phyloP scores from a whole-genome alignment of 2,329 filamentous ascomycete species.

The Apiospora kogelbergensis region DNA sequence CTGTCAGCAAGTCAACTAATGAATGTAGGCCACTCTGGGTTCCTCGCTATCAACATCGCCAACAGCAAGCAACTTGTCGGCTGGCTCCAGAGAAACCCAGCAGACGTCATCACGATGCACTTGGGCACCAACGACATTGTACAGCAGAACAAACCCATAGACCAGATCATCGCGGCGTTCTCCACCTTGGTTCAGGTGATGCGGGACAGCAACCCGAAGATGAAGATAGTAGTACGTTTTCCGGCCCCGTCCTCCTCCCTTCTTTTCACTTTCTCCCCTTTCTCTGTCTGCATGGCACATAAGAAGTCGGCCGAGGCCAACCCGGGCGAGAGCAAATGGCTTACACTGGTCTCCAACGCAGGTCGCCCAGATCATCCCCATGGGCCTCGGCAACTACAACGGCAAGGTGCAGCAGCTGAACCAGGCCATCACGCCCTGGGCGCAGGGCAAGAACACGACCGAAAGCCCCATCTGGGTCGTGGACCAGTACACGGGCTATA shows the following conservation, averaged over 20 bases:
- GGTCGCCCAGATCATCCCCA: slow-evolving; percentile 43
- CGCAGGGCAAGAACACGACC: slow-evolving; percentile 36
- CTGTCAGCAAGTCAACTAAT: background rate
- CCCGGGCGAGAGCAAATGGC: too few relatives aligned
- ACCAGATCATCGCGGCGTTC: slow-evolving; percentile 40
- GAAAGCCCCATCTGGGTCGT: slow-evolving; percentile 41
- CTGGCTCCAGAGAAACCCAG: slow-evolving; percentile 41
- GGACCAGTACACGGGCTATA: slow-evolving; percentile 40
- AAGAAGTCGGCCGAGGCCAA: too few relatives aligned
- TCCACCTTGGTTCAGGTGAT: slow-evolving; percentile 38
- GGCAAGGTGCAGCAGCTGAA: slow-evolving; percentile 38
- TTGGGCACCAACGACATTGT: slow-evolving; percentile 45
- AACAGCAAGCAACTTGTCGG: slow-evolving; percentile 41
- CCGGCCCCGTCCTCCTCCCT: background rate
- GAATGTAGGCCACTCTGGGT: slow-evolving; percentile 34
- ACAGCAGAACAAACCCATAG: slow-evolving; percentile 36
- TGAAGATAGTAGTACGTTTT: slow-evolving; percentile 42
- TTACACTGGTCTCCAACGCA: too few relatives aligned
- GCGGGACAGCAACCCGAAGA: slow-evolving; percentile 38
- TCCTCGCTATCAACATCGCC: slow-evolving; percentile 43
- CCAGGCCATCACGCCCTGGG: slow-evolving; percentile 38
- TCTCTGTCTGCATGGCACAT: too few relatives aligned
- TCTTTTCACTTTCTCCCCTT: too few relatives aligned
- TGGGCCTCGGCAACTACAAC: slow-evolving; percentile 34
- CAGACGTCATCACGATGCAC: slow-evolving; percentile 46